phyloP scores from a whole-genome alignment of 495 filamentous ascomycete genomes.

The Aspergillus wentii region DNA sequence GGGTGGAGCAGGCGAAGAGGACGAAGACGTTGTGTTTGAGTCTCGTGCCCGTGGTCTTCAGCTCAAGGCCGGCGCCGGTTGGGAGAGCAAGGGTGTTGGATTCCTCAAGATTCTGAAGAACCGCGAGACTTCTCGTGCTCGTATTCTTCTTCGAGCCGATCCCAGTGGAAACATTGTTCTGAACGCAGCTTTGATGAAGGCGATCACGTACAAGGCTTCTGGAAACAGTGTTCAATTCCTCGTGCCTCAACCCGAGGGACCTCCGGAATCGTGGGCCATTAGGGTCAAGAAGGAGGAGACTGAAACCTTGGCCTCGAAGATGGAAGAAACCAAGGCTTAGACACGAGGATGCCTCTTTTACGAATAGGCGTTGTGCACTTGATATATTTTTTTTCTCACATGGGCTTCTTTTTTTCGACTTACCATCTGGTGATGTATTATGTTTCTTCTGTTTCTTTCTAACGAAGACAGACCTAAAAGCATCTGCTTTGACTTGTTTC shows the following conservation, averaged over 20 bases:
- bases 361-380: no score
- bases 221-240: constrained; percentile 54
- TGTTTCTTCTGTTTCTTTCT: background rate
- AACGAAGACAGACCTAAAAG: background rate
- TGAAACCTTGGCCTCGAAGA: constrained; percentile 6
- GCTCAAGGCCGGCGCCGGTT: constrained; percentile 32
- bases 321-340: constrained; percentile 19
- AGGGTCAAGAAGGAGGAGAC: constrained; percentile 53
- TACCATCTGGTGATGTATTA: background rate
- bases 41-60: constrained; percentile 59
- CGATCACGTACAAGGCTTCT: constrained; percentile 50
- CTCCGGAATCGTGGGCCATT: constrained; percentile 58
- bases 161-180: constrained; percentile 64
- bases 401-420: background rate
- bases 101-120: constrained; percentile 63
- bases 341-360: no score
- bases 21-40: constrained; percentile 61
- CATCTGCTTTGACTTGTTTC: no score
- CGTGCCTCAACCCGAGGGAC: constrained; percentile 45
- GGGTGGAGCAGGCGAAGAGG: constrained; percentile 63
- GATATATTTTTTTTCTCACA: no score
- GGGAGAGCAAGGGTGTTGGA: constrained; percentile 60
- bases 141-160: constrained; percentile 63
- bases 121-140: constrained; percentile 54
- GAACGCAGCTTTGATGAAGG: constrained; percentile 58